Percentiles rank a stretch among this genome's conserved stretches.
Evolutionary conservation across 192 early-diverging fungal species (phyloP).

Genomic region (Mortierella hygrophila): DNA sequence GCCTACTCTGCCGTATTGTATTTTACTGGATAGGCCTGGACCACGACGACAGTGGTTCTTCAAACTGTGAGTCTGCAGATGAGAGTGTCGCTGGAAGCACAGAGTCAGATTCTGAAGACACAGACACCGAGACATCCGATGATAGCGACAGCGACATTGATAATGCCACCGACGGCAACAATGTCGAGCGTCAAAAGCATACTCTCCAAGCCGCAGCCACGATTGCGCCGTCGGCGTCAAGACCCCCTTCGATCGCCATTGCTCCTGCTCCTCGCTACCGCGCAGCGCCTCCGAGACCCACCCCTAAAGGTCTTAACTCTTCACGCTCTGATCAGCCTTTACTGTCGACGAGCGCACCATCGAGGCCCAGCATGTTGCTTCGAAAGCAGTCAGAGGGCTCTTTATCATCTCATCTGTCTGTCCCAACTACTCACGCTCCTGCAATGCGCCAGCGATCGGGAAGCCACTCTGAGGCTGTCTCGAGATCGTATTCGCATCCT

Average conservation of each 20-base stretch:
- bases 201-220: not conserved
- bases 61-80: constrained; percentile 19
- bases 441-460: constrained; percentile 35
- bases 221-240: not conserved
- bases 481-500: constrained; percentile 9
- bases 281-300: constrained; percentile 28
- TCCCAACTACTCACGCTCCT: not conserved
- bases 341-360: constrained; percentile 29
- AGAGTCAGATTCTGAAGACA: not conserved
- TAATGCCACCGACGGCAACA: not conserved
- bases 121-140: constrained; percentile 10
- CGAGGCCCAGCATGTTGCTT: not conserved
- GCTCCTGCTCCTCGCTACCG: constrained; percentile 15
- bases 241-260: constrained; percentile 27
- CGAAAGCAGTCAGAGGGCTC: constrained; percentile 38
- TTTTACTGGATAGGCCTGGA: constrained; percentile 7
- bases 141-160: constrained; percentile 5
- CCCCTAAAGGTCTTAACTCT: not conserved
- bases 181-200: not conserved
- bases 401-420: constrained; percentile 14
- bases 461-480: constrained; percentile 27
- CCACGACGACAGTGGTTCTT: constrained; percentile 19
- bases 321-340: not conserved
- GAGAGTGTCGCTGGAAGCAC: constrained; percentile 2
- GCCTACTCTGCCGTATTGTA: not conserved